Percentiles rank a stretch among this genome's conserved stretches.
phyloP scores from a whole-genome alignment of 2,329 filamentous ascomycete genomes.

The Aspergillus pseudoterreus region DNA sequence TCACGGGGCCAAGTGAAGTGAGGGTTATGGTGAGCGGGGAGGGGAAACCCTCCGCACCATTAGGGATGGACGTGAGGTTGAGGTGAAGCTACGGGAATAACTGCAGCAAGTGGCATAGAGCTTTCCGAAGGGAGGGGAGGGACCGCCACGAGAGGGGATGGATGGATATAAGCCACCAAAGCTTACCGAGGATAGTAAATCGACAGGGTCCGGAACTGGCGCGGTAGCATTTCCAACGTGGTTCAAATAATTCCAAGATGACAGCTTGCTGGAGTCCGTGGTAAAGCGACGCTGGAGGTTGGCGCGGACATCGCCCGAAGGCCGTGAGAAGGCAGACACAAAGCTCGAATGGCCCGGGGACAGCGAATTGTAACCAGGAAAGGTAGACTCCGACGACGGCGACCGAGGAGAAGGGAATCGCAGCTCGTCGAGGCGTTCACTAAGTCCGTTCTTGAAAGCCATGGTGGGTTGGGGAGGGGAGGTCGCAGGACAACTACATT shows the following conservation, averaged over 20 bases:
- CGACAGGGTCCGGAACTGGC: constrained; percentile 52
- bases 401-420: constrained; percentile 75
- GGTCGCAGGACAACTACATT: constrained; percentile 30
- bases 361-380: constrained; percentile 71
- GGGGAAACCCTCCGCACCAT: background rate
- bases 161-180: constrained; percentile 7
- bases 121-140: background rate
- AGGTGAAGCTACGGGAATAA: too few relatives aligned
- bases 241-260: constrained; percentile 66
- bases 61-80: too few relatives aligned
- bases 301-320: constrained; percentile 66
- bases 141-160: background rate
- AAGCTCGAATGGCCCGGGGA: constrained; percentile 64
- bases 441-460: constrained; percentile 62
- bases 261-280: constrained; percentile 80
- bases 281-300: constrained; percentile 89
- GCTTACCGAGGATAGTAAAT: constrained; percentile 53
- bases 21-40: background rate
- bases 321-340: constrained; percentile 53
- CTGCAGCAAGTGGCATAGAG: background rate
- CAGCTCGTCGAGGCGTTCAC: constrained; percentile 71
- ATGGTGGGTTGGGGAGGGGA: constrained; percentile 43
- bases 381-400: constrained; percentile 69
- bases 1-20: background rate
- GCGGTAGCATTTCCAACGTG: constrained; percentile 40